Base-by-base conservation (phyloP, 2,329 filamentous ascomycete species). In the Fusarium haematococcum region DNA sequence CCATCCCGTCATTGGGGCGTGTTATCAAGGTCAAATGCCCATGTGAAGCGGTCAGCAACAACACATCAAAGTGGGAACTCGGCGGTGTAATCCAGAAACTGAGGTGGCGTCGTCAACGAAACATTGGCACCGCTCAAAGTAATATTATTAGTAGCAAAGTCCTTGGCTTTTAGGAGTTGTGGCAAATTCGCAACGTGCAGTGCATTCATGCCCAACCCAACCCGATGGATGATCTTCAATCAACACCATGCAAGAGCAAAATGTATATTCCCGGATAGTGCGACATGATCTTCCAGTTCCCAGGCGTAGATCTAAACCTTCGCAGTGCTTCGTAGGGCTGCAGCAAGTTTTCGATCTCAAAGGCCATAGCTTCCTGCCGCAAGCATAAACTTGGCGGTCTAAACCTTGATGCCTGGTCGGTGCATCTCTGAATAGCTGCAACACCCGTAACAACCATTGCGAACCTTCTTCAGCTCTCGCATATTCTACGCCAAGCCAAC, bases 201-300 rank as follows among this genome's bases (percentile, higher is more conserved):
- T 52, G 52, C 63, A 65, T 75, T 75, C 61, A 65, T 74, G 65
- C 71, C 71, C 65, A 74, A 74, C 58, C 20, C 33, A 45, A 69
- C 68, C 71, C 71, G 43, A 57, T 23, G 61, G 43, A 57, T n/a
- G 61, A 65, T 75, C 71, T 74, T 68, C 71, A 65, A 30, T 27
- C 48, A 52, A 71, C 35, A 48, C 59, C 25, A 39, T 23, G 70
- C n/a, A 50, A 25, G 59, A 71, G 43, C 61, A 25, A 45, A 16
- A 25, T 48, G 43, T 58, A 63, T 57, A 58, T 68, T 56, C 71
- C 67, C 27, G 63, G 68, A 66, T n/a, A 66, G 71, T 71, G 23
- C 43, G 43, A 74, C 41, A 6, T 63, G 71, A 74, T 74, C 68
- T 69, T 63, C 71, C 32, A 32, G 35, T 33, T 35, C 25, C 48